Base-by-base conservation (phyloP, 2,329 filamentous ascomycete genomes). In the Tolypocladium inflatum region DNA sequence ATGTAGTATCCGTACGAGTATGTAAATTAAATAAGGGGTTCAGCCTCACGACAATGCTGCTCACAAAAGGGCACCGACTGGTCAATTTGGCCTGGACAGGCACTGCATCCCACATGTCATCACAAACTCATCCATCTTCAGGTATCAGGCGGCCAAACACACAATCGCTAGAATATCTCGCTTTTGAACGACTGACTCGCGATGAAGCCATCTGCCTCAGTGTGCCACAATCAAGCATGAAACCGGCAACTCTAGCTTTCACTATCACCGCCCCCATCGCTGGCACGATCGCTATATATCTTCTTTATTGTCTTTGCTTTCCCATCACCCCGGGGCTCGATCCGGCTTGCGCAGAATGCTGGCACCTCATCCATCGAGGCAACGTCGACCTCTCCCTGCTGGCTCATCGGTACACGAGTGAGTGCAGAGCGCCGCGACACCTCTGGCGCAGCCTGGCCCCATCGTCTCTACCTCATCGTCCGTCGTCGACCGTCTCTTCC, bases 111-210 rank as follows among this genome's bases (percentile, higher is more conserved):
- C 39, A 42, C 39, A 19, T 9, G 7, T 19, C 38, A 4, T 39
- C 17, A 17, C 15, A 39, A 37, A 17, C 7, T 9, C 19, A 41
- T 42, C 17, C 39, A n/a, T 42, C 39, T 19, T 35, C 26, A 7
- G 9, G 26, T n/a, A 2, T n/a, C 45, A 50, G 23, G 17, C 48
- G 9, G 26, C 15, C 26, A 19, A 35, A 35, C 26, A 39, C 37
- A n/a, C 19, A 13, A 52, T 52, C 43, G 55, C 57, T 57, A 39
- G 38, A 57, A 57, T 42, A 55, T 50, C 23, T 41, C 55, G 23
- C 37, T 21, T 21, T 39, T 39, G 37, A 35, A 30, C 23, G 9
- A 23, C 33, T 38, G 39, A 10, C 55, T 19, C 17, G 45, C 45
- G 33, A 33, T 52, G 39, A 38, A 56, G 13, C 15, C 17, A 41